phyloP scores from a whole-genome alignment of 2,329 filamentous ascomycete species.

The Colletotrichum tabaci region DNA sequence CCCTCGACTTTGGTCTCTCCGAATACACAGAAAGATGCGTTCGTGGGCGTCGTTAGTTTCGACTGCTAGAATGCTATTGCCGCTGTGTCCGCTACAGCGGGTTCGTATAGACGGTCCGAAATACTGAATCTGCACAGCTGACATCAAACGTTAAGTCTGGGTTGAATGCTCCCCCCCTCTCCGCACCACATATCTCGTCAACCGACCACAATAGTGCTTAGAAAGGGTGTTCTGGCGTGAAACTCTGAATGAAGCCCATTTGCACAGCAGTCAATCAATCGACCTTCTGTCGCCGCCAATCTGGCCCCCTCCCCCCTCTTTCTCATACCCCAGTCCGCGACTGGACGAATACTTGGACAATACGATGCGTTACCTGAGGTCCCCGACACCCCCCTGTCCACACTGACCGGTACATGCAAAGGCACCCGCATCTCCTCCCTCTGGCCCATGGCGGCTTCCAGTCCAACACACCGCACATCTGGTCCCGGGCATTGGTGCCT shows the following conservation, averaged over 20 bases:
- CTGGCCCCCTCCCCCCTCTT: constrained; percentile 27
- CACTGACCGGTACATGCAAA: constrained; percentile 41
- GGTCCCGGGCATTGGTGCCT: constrained; percentile 28
- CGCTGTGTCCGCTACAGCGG: too few relatives aligned
- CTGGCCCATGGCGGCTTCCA: constrained; percentile 33
- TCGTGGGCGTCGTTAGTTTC: background rate
- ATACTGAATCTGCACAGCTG: background rate
- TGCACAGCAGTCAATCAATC: constrained; percentile 36
- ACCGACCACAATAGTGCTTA: background rate
- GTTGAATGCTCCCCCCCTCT: background rate
- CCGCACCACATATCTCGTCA: constrained; percentile 9
- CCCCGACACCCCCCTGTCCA: constrained; percentile 22
- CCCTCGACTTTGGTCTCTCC: background rate
- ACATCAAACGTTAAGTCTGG: background rate
- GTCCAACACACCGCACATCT: constrained; percentile 44
- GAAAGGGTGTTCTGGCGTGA: background rate
- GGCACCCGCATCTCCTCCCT: constrained; percentile 31
- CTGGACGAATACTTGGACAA: constrained; percentile 39
- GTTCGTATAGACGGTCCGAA: background rate
- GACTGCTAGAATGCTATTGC: background rate
- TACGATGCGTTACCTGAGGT: constrained; percentile 40
- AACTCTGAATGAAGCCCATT: constrained; percentile 29
- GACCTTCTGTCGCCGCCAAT: constrained; percentile 36
- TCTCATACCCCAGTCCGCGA: constrained; percentile 27
- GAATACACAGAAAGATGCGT: background rate